Evolutionary conservation across 257 asterid genomes (phyloP).

Genomic region (Jaltomata sinuosa): DNA sequence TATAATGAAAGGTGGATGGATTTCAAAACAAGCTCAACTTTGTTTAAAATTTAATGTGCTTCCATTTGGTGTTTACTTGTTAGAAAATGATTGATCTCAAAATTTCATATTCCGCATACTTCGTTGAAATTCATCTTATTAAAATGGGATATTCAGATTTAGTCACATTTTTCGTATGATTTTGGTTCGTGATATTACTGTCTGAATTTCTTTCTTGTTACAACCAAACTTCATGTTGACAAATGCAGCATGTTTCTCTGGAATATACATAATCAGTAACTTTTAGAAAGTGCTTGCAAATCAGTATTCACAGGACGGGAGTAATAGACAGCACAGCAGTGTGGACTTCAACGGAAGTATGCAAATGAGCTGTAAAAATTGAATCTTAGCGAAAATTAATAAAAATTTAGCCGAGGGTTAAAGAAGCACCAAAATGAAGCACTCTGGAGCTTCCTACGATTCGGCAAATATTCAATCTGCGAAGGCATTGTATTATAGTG

Average conservation of each 20-base stretch:
- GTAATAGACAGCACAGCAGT: neutral
- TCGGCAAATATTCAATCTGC: constrained; percentile 38
- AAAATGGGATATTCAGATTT: neutral
- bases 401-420: constrained; percentile 48
- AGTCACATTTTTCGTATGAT: neutral
- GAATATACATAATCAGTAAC: too few relatives aligned
- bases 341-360: neutral
- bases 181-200: neutral
- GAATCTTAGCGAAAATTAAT: neutral
- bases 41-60: neutral
- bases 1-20: neutral
- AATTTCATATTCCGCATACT: neutral
- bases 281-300: too few relatives aligned
- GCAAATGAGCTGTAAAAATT: neutral
- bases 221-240: neutral
- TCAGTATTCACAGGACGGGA: neutral
- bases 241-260: neutral
- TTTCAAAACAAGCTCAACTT: neutral
- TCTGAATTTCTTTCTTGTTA: neutral
- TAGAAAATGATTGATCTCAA: neutral
- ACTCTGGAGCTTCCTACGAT: constrained; percentile 35
- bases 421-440: constrained; percentile 32
- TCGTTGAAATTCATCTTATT: neutral
- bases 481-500: constrained; percentile 38
- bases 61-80: too few relatives aligned